Conservation (phyloP, 2,329 filamentous ascomycete genomes). For the Phyllosticta citriasiana region DNA sequence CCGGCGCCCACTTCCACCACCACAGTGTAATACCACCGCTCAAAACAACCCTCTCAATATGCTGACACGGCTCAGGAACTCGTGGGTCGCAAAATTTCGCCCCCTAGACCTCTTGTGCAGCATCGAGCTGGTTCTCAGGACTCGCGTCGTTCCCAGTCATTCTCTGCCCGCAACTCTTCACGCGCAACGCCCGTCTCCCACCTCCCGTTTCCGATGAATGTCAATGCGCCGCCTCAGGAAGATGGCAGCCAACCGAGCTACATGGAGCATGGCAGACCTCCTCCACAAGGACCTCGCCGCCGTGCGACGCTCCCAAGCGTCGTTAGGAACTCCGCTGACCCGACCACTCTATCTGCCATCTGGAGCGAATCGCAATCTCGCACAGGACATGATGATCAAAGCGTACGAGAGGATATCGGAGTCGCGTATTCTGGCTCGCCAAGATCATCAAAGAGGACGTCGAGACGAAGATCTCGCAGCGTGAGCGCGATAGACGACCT, state of each 20-base stretch:
- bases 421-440: slow-evolving; percentile 25
- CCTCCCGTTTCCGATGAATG: slow-evolving; percentile 31
- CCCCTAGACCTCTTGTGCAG: background rate
- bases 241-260: slow-evolving; percentile 19
- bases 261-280: slow-evolving; percentile 21
- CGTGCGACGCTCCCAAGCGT: slow-evolving; percentile 27
- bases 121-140: background rate
- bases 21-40: slow-evolving; percentile 20
- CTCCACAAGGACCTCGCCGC: slow-evolving; percentile 18
- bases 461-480: slow-evolving; percentile 26
- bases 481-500: slow-evolving; percentile 27
- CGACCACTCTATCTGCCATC: slow-evolving; percentile 18
- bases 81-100: background rate
- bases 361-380: slow-evolving; percentile 18
- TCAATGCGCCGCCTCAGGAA: slow-evolving; percentile 26
- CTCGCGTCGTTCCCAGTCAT: background rate
- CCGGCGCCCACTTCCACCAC: slow-evolving; percentile 19
- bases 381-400: slow-evolving; percentile 21
- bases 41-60: background rate
- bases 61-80: slow-evolving; percentile 5
- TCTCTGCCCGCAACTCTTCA: background rate
- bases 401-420: slow-evolving; percentile 23
- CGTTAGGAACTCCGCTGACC: slow-evolving; percentile 17
- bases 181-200: slow-evolving; percentile 26
- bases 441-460: slow-evolving; percentile 12